A percentile compares a stretch with the other conserved stretches of the same genome.
These are phyloP conservation scores for Ettlia oleoabundans DNA, from an alignment of 139 green algal genomes.

Conservation along the genomic window DNA sequence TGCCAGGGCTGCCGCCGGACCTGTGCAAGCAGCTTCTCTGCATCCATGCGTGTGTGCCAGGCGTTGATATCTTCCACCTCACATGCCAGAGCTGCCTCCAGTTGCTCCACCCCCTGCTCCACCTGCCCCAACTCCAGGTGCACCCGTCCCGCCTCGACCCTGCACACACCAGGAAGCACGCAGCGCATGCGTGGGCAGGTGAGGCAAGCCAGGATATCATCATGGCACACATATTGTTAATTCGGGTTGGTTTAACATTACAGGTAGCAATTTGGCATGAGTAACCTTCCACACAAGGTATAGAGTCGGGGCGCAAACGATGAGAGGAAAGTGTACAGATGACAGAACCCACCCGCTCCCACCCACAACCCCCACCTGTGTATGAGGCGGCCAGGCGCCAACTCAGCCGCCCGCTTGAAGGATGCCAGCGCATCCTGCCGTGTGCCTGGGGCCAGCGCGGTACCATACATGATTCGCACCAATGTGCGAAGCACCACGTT, in stretches of 20 bases:
- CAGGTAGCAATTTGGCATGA: too few relatives aligned
- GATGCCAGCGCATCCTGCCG: slow-evolving; percentile 61
- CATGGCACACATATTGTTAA: too few relatives aligned
- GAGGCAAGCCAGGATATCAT: too few relatives aligned
- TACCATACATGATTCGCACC: slow-evolving; percentile 69
- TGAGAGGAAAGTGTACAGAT: too few relatives aligned
- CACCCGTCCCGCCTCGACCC: slow-evolving; percentile 71
- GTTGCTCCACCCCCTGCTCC: slow-evolving; percentile 17
- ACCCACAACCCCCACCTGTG: too few relatives aligned
- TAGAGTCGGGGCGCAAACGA: too few relatives aligned
- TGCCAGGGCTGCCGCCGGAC: slow-evolving; percentile 28
- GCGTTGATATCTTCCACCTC: slow-evolving; percentile 52
- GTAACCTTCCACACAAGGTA: too few relatives aligned
- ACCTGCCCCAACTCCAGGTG: slow-evolving; percentile 40
- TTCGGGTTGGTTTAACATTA: too few relatives aligned
- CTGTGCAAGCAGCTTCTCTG: slow-evolving; percentile 42
- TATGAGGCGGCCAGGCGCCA: slow-evolving; percentile 67
- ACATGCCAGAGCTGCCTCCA: slow-evolving; percentile 26
- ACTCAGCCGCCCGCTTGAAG: slow-evolving; percentile 58
- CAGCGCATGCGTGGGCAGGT: too few relatives aligned
- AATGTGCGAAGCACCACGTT: slow-evolving; percentile 69
- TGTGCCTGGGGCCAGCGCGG: slow-evolving; percentile 58
- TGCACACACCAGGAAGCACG: too few relatives aligned
- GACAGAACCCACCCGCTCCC: too few relatives aligned
- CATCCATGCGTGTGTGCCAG: slow-evolving; percentile 50